Evolutionary conservation across 306 rosid genomes (phyloP).

Genomic region (Vicia sativa): DNA sequence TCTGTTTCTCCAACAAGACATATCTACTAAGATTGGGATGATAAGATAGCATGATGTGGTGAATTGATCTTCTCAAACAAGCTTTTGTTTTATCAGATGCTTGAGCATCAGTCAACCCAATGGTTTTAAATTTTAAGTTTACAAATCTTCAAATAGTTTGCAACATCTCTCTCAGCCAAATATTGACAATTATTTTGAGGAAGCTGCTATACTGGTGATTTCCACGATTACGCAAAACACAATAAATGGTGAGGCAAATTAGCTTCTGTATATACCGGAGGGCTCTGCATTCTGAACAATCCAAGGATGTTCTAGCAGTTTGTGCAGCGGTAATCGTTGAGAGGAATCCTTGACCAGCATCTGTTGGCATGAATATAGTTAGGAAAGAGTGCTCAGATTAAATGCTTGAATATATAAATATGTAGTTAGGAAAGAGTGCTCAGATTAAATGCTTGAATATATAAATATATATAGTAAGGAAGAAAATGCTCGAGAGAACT

Average conservation of each 20-base stretch:
- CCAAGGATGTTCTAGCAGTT: conserved; percentile 97
- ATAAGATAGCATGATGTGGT: conserved; percentile 17
- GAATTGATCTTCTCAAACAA: conserved; percentile 23
- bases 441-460: conserved; percentile 11
- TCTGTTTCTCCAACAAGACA: conserved; percentile 22
- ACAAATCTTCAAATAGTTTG: conserved; percentile 33
- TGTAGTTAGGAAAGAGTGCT: no score
- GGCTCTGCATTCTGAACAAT: conserved; percentile 96
- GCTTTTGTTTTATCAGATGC: conserved; percentile 8
- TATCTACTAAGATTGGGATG: not conserved
- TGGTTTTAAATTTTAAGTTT: conserved; percentile 9
- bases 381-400: conserved; percentile 14
- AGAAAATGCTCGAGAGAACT: not conserved
- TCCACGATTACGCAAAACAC: conserved; percentile 9
- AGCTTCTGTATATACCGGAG: conserved; percentile 76
- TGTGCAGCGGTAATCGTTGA: conserved; percentile 82
- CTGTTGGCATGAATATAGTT: conserved; percentile 40
- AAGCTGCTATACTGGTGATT: conserved; percentile 28
- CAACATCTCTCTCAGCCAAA: conserved; percentile 33
- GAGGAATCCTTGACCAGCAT: conserved; percentile 93
- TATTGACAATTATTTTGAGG: conserved; percentile 25
- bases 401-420: not conserved
- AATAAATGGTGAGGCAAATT: conserved; percentile 26
- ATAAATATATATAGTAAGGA: no score
- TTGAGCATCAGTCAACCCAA: conserved; percentile 13